These are phyloP conservation scores for Adiantum capillusveneris DNA, from an alignment of 75 land plant genomes.

Conservation along the genomic window DNA sequence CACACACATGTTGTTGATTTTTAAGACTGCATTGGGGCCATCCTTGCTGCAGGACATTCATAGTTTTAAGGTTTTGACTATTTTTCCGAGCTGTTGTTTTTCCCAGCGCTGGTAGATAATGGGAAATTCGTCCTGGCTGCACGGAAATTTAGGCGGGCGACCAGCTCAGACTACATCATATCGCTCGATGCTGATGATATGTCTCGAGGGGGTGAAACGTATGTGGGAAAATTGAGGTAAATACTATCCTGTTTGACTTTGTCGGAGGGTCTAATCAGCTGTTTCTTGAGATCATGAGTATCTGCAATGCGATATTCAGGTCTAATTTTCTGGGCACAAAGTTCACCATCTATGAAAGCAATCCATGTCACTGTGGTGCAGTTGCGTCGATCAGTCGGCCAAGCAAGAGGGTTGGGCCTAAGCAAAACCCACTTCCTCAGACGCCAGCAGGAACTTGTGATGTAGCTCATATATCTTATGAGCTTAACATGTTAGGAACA, in stretches of 20 bases:
- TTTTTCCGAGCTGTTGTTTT: slow-evolving; percentile 6
- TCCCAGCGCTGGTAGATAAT: slow-evolving; percentile 66
- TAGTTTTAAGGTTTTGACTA: too few relatives aligned
- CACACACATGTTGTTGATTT: too few relatives aligned
- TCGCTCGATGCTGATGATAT: slow-evolving; percentile 65
- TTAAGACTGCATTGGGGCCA: too few relatives aligned
- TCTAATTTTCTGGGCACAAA: slow-evolving; percentile 92
- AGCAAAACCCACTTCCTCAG: slow-evolving; percentile 62
- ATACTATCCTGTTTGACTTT: neutral
- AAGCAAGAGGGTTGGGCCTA: slow-evolving; percentile 44
- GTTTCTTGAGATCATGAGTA: too few relatives aligned
- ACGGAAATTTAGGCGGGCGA: slow-evolving; percentile 61
- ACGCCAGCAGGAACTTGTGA: slow-evolving; percentile 69
- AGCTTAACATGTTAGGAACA: slow-evolving; percentile 77
- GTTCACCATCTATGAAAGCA: slow-evolving; percentile 75
- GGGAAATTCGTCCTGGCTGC: slow-evolving; percentile 94
- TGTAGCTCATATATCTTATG: slow-evolving; percentile 79
- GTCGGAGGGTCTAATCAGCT: neutral
- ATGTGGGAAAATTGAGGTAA: slow-evolving; percentile 80
- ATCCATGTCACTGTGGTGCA: slow-evolving; percentile 68
- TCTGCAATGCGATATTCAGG: slow-evolving; percentile 15
- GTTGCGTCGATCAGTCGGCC: slow-evolving; percentile 33
- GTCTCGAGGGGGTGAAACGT: slow-evolving; percentile 63
- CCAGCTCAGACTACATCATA: slow-evolving; percentile 78
- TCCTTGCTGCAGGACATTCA: too few relatives aligned